Conservation (phyloP, 768 basidiomycete genomes). For the Tulasnella sp. region DNA sequence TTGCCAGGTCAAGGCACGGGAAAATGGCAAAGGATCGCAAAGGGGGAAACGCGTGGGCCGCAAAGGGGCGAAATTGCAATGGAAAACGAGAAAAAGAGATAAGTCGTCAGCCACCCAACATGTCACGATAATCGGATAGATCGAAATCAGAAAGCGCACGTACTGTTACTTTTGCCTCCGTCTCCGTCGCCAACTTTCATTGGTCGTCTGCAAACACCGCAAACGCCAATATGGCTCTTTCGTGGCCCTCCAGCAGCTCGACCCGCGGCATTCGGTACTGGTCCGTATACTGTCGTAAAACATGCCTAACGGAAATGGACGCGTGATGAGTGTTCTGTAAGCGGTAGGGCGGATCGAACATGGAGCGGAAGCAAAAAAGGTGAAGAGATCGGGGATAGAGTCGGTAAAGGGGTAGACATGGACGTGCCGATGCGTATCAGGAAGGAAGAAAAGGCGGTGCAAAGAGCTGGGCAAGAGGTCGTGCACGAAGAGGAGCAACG, state of each 20-base stretch:
- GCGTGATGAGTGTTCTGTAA: neutral
- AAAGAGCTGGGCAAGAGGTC: too few species aligned
- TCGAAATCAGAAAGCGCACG: slow-evolving; percentile 25
- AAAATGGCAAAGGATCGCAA: neutral
- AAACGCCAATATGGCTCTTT: slow-evolving; percentile 81
- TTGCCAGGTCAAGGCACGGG: neutral
- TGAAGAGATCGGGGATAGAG: neutral
- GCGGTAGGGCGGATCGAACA: neutral
- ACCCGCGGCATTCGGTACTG: slow-evolving; percentile 50
- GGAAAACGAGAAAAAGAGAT: neutral
- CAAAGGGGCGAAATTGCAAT: neutral
- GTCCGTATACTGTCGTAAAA: slow-evolving; percentile 93
- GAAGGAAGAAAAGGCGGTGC: too few species aligned
- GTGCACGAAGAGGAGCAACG: too few species aligned
- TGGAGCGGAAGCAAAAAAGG: neutral
- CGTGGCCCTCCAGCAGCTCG: slow-evolving; percentile 40
- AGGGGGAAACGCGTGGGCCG: slow-evolving; percentile 17
- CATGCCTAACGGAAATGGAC: slow-evolving; percentile 54
- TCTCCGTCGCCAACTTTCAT: slow-evolving; percentile 93
- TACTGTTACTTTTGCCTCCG: slow-evolving; percentile 79
- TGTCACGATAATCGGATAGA: neutral
- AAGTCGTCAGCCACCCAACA: neutral
- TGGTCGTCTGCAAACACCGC: slow-evolving; percentile 89
- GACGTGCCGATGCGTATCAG: neutral
- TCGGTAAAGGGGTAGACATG: neutral